These are phyloP conservation scores for Silene uniflora DNA, from an alignment of 148 eudicot species.

Conservation along the genomic window DNA sequence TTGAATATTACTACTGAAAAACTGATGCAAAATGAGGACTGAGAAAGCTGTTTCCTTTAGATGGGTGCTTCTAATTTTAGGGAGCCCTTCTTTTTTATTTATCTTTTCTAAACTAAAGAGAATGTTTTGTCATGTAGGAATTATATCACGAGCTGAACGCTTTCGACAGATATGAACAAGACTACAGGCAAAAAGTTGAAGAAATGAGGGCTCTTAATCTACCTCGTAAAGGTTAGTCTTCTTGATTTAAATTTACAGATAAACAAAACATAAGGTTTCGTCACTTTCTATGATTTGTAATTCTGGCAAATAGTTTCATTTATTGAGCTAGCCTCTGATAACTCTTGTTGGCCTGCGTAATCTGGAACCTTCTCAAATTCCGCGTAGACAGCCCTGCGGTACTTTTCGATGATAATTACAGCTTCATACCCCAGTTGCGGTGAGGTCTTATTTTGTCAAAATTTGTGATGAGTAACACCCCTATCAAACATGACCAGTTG, in stretches of 20 bases:
- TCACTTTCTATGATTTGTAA: background rate
- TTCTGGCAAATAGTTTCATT: background rate
- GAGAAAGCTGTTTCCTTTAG: background rate
- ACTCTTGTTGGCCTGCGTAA: too few relatives aligned
- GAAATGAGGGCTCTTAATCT: constrained; percentile 75
- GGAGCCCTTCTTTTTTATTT: background rate
- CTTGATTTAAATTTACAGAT: background rate
- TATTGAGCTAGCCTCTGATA: too few relatives aligned
- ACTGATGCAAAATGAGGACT: background rate
- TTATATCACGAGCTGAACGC: constrained; percentile 90
- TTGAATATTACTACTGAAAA: too few relatives aligned
- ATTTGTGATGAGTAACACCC: background rate
- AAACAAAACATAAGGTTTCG: background rate
- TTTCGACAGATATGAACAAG: constrained; percentile 85
- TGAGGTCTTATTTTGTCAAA: background rate
- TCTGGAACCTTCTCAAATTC: too few relatives aligned
- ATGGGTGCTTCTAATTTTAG: background rate
- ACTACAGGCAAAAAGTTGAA: constrained; percentile 69
- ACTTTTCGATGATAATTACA: too few relatives aligned
- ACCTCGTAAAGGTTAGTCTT: constrained; percentile 74
- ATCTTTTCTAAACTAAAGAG: constrained; percentile 8
- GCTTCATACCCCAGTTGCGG: too few relatives aligned
- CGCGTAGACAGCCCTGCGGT: too few relatives aligned
- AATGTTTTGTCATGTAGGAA: constrained; percentile 45
- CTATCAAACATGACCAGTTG: background rate